Evolutionary conservation across 768 basidiomycete genomes (phyloP), one percentile per base, ranked within the genome.

Genomic region (Phlebiopsis flavidoalba): DNA sequence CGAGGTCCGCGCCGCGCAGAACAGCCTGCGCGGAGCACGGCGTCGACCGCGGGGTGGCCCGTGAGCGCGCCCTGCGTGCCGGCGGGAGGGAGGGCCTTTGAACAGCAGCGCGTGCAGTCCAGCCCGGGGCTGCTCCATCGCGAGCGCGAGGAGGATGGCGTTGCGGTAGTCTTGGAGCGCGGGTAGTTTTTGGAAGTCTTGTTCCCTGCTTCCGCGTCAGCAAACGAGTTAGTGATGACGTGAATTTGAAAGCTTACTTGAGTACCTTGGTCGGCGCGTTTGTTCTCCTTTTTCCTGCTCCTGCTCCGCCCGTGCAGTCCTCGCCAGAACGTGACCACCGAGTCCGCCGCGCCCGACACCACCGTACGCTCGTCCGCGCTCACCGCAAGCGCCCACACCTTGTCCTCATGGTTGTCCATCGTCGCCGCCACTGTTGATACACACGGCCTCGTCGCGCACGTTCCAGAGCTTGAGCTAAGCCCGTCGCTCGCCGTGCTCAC

Each of bases 361-460:
- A 98, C 87, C 0, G 83, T 91, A 50, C 78, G 79, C 69, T 94
- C 94, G 69, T 98, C 92, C 8, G 77, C 70, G 67, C 87, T 89
- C 50, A 97, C 76, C 8, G 93, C 86, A 12, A 98, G 80, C 0
- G 95, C 95, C 97, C 97, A 99, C n/a, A 99, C 87, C 82, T 98
- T 98, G 64, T 98, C 96, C 72, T 97, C 93, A 67, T 99, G 97
- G 68, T 96, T 96, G 72, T 99, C 97, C 73, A 99, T 76, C 5
- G 96, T 98, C 17, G 86, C 77, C 7, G 84, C n/a, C n/a, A n/a
- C n/a, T n/a, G n/a, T n/a, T n/a, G n/a, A n/a, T n/a, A n/a, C 77
- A 66, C 95, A 98, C 66, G n/a, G 91, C 85, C 70, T 98, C 97
- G 55, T 91, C 87, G 67, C 83, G 82, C 57, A 96, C 80, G 72